phyloP scores from a whole-genome alignment of 208 protist species.

The Crithidia brevicula region DNA sequence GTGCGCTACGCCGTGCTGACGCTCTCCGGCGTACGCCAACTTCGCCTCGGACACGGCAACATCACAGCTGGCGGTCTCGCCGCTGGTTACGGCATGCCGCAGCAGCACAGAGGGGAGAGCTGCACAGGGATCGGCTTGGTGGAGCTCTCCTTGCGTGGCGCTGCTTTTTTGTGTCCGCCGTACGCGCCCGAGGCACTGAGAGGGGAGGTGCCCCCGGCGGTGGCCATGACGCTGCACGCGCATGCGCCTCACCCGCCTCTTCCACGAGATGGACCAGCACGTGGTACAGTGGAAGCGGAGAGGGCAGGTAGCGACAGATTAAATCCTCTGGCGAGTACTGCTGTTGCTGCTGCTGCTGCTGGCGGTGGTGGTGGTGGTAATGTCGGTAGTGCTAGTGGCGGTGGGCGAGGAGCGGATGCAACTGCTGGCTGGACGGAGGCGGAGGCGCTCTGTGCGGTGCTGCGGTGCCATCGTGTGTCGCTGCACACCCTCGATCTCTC shows the following conservation, averaged over 20 bases:
- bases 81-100: conserved; percentile 7
- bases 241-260: background rate
- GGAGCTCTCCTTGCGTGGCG: conserved; percentile 2
- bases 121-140: background rate
- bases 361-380: too few species aligned
- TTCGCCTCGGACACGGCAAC: conserved; percentile 6
- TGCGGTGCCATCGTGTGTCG: conserved; percentile 2
- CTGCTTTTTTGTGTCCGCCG: conserved; percentile 2
- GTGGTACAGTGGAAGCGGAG: too few species aligned
- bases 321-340: too few species aligned
- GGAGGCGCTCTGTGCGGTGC: conserved; percentile 10
- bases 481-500: background rate
- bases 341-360: too few species aligned
- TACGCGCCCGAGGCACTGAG: background rate
- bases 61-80: conserved; percentile 8
- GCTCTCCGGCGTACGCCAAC: background rate
- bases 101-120: background rate
- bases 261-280: too few species aligned
- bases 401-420: background rate
- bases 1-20: conserved; percentile 6
- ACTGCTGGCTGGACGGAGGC: conserved; percentile 5
- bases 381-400: too few species aligned
- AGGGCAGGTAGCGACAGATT: too few species aligned
- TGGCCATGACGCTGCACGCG: background rate
- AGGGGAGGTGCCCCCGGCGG: background rate